Conservation (phyloP, 2,329 filamentous ascomycete genomes). For the Erysiphe pulchra region DNA sequence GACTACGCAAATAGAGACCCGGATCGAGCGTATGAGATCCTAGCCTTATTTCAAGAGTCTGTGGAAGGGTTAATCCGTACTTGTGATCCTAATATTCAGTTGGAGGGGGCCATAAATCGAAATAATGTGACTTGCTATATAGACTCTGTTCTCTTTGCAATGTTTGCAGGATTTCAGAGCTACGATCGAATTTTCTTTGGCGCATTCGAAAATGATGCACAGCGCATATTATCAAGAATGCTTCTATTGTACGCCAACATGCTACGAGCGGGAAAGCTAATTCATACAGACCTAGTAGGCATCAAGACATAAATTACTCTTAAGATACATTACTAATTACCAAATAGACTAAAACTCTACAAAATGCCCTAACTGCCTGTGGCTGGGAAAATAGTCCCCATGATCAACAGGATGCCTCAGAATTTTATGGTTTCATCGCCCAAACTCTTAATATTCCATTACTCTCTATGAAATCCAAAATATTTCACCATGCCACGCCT, state of each 20-base stretch:
- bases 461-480: conserved; percentile 74
- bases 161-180: conserved; percentile 75
- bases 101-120: conserved; percentile 71
- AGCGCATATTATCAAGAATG: conserved; percentile 49
- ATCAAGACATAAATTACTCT: neutral
- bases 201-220: conserved; percentile 43
- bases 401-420: conserved; percentile 85
- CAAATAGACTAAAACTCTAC: conserved; percentile 49
- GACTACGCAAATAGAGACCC: conserved; percentile 41
- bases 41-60: conserved; percentile 57
- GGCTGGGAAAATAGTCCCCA: conserved; percentile 66
- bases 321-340: conserved; percentile 2
- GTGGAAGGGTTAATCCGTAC: conserved; percentile 52
- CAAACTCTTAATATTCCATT: conserved; percentile 70
- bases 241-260: conserved; percentile 85
- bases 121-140: conserved; percentile 81
- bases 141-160: conserved; percentile 75
- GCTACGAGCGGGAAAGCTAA: conserved; percentile 59
- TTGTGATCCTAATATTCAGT: conserved; percentile 43
- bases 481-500: conserved; percentile 76
- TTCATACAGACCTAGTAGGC: conserved; percentile 46
- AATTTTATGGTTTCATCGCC: conserved; percentile 87
- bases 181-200: conserved; percentile 84
- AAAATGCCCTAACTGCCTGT: conserved; percentile 58
- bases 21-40: conserved; percentile 49